A percentile compares a stretch with the other conserved stretches of the same genome.
These are phyloP conservation scores for Umbilicus rupestris DNA, from an alignment of 164 flowering plant species.

Conservation along the genomic window DNA sequence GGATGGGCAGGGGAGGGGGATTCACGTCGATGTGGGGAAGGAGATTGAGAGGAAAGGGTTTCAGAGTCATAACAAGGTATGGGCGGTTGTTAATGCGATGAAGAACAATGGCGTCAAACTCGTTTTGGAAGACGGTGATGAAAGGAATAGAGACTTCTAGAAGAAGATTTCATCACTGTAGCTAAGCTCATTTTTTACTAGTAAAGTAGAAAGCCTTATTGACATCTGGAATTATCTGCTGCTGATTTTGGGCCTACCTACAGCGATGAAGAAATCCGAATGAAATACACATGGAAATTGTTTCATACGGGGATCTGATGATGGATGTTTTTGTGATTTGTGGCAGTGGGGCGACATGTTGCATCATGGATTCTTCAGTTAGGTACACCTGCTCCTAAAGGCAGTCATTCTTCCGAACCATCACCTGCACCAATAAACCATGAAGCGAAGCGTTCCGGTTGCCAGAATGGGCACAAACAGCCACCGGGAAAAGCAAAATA, in stretches of 20 bases:
- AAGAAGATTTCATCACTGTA: no score
- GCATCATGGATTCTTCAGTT: no score
- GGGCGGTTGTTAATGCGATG: slow-evolving; percentile 75
- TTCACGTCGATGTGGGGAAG: slow-evolving; percentile 58
- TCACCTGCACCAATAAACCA: slow-evolving; percentile 23
- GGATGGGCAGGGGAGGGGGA: slow-evolving; percentile 68
- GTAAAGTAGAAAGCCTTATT: no score
- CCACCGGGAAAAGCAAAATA: slow-evolving; percentile 21
- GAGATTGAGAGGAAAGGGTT: slow-evolving; percentile 86
- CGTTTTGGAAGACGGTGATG: slow-evolving; percentile 9
- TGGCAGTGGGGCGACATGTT: no score
- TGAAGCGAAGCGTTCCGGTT: slow-evolving; percentile 34
- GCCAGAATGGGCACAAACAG: slow-evolving; percentile 22
- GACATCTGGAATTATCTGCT: no score
- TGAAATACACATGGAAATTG: no score
- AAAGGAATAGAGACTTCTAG: neutral
- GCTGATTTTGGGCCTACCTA: no score
- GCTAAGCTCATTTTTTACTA: no score
- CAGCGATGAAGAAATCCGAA: no score
- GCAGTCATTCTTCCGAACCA: slow-evolving; percentile 13
- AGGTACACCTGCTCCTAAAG: slow-evolving; percentile 17
- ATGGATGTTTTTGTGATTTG: no score
- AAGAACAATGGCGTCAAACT: slow-evolving; percentile 33
- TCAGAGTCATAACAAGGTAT: slow-evolving; percentile 55
- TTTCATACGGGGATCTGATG: no score